Evolutionary conservation across 768 basidiomycete genomes (phyloP).

Genomic region (Dacryopinax spathularia): DNA sequence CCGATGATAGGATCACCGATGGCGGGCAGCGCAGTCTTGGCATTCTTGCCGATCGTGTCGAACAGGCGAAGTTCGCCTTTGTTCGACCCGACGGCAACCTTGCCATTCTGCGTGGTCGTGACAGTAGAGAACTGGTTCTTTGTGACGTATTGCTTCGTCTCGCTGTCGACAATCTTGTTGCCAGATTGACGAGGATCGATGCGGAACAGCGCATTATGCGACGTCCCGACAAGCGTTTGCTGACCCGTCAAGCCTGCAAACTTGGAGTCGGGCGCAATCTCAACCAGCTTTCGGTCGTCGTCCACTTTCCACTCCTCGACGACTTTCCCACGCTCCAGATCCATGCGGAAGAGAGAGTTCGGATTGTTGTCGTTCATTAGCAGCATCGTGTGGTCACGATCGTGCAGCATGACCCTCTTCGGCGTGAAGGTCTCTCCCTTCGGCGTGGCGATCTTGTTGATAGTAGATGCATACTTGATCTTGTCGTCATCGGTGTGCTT

Average conservation of each 20-base stretch:
- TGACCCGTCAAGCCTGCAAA: conserved; percentile 86
- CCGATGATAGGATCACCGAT: conserved; percentile 91
- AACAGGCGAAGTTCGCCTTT: conserved; percentile 95
- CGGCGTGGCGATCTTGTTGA: conserved; percentile 63
- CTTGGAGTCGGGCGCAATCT: conserved; percentile 86
- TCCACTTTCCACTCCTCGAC: conserved; percentile 99
- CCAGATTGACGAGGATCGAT: conserved; percentile 92
- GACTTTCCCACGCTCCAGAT: conserved; percentile 83
- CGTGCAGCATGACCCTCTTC: conserved; percentile 87
- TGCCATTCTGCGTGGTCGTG: conserved; percentile 71
- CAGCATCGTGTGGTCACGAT: conserved; percentile 92
- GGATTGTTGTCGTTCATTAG: conserved; percentile 71
- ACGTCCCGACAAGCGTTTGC: conserved; percentile 85
- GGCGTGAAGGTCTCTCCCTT: conserved; percentile 79
- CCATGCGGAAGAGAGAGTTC: conserved; percentile 75
- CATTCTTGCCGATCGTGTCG: conserved; percentile 93
- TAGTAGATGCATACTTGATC: conserved; percentile 76
- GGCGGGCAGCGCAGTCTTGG: conserved; percentile 92
- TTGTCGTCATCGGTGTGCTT: conserved; percentile 51
- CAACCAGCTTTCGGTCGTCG: conserved; percentile 69
- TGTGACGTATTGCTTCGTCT: conserved; percentile 89
- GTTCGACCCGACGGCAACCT: conserved; percentile 83
- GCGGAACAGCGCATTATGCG: conserved; percentile 91
- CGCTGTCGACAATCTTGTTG: conserved; percentile 81
- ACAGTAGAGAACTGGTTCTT: conserved; percentile 94